These are phyloP conservation scores for Fusarium sp. DNA, from an alignment of 2,329 filamentous ascomycete species.

Conservation along the genomic window DNA sequence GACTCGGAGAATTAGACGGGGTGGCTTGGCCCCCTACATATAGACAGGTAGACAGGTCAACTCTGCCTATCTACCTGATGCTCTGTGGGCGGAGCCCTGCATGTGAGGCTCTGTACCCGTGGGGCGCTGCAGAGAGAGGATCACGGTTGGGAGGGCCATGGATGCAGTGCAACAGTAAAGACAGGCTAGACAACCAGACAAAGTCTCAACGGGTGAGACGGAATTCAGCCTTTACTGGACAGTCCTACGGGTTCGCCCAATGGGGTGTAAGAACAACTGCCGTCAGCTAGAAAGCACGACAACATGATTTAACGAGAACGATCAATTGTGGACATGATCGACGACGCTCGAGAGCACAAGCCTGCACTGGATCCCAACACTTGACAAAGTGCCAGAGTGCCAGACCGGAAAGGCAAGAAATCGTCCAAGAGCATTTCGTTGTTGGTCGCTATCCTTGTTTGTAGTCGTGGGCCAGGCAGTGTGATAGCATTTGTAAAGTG, in stretches of 20 bases:
- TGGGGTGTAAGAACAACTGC: slow-evolving; percentile 34
- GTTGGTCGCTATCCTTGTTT: slow-evolving; percentile 26
- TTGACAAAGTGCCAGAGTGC: slow-evolving; percentile 22
- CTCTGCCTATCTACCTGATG: slow-evolving; percentile 30
- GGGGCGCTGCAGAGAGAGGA: slow-evolving; percentile 34
- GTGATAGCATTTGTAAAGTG: slow-evolving; percentile 19
- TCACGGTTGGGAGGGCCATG: slow-evolving; percentile 39
- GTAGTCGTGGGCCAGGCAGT: slow-evolving; percentile 13
- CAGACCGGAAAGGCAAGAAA: slow-evolving; percentile 8
- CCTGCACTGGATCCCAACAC: slow-evolving; percentile 13
- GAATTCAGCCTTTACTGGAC: slow-evolving; percentile 23
- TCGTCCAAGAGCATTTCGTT: slow-evolving; percentile 16
- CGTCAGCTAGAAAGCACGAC: slow-evolving; percentile 34
- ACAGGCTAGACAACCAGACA: slow-evolving; percentile 38
- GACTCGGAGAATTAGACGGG: slow-evolving; percentile 30
- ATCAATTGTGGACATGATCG: slow-evolving; percentile 38
- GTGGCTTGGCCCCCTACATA: slow-evolving; percentile 48
- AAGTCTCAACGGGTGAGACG: slow-evolving; percentile 33
- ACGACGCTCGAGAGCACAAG: slow-evolving; percentile 21
- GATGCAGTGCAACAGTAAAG: slow-evolving; percentile 39
- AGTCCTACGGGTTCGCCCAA: slow-evolving; percentile 25
- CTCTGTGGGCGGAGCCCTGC: slow-evolving; percentile 37
- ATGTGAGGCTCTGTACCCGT: slow-evolving; percentile 48
- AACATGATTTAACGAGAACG: slow-evolving; percentile 21
- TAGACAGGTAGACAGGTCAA: slow-evolving; percentile 20